Evolutionary conservation across 805 yeast species (phyloP).

Genomic region (Komagataella pseudopastoris): DNA sequence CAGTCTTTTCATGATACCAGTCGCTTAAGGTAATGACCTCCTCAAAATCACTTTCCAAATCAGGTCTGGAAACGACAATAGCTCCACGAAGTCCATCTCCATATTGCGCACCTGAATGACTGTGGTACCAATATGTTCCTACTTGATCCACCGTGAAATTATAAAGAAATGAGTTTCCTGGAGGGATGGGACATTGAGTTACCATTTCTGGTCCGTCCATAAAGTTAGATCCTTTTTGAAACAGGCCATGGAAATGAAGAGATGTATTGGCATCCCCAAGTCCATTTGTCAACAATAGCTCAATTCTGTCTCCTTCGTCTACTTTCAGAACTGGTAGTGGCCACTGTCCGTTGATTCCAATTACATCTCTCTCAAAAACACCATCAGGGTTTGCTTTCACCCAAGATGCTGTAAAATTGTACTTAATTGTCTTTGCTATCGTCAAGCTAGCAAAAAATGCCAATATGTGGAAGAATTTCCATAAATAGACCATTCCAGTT

Average conservation of each 20-base stretch:
- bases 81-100: constrained; percentile 68
- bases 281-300: constrained; percentile 49
- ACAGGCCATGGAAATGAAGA: constrained; percentile 70
- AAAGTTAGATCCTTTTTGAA: constrained; percentile 42
- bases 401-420: constrained; percentile 55
- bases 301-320: constrained; percentile 63
- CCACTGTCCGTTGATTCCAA: constrained; percentile 41
- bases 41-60: constrained; percentile 51
- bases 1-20: constrained; percentile 45
- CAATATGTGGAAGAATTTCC: background rate
- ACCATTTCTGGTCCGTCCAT: constrained; percentile 79
- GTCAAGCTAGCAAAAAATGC: constrained; percentile 2
- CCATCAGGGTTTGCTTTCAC: constrained; percentile 51
- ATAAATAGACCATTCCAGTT: background rate
- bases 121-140: constrained; percentile 81
- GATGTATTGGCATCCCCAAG: constrained; percentile 40
- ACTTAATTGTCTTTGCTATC: constrained; percentile 39
- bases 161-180: constrained; percentile 52
- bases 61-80: constrained; percentile 46
- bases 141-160: constrained; percentile 61
- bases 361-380: constrained; percentile 23
- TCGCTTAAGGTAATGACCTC: constrained; percentile 43
- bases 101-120: constrained; percentile 67
- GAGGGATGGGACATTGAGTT: constrained; percentile 68
- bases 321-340: constrained; percentile 84